These are phyloP conservation scores for Aspergillus hiratsukae DNA, from an alignment of 2,329 filamentous ascomycete genomes.

Conservation along the genomic window DNA sequence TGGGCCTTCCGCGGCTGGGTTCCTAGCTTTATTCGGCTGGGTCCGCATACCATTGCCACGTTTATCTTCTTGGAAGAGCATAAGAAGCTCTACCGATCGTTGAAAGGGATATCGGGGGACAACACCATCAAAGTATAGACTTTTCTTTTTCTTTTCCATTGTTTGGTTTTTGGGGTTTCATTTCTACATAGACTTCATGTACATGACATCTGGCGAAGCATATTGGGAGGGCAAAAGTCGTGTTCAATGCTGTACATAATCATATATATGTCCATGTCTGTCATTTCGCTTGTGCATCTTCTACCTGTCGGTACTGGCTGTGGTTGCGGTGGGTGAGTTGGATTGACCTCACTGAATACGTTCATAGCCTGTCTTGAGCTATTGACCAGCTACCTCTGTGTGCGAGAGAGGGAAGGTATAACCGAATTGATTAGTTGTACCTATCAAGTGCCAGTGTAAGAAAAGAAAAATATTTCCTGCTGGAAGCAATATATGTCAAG, in stretches of 20 bases:
- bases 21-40: constrained; percentile 62
- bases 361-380: background rate
- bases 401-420: background rate
- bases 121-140: constrained; percentile 47
- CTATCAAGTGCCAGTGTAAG: background rate
- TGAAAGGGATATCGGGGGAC: constrained; percentile 39
- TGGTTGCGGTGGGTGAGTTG: background rate
- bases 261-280: constrained; percentile 1
- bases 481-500: background rate
- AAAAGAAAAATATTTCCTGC: background rate
- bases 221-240: constrained; percentile 8
- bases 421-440: background rate
- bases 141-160: constrained; percentile 3
- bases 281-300: background rate
- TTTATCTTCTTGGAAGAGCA: constrained; percentile 66
- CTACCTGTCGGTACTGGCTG: background rate
- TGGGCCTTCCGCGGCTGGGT: constrained; percentile 67
- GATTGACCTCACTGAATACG: background rate
- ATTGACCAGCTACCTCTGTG: background rate
- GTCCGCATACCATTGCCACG: constrained; percentile 62
- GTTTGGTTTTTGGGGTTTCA: background rate
- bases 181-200: constrained; percentile 8
- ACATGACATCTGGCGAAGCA: constrained; percentile 16
- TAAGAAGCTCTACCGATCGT: constrained; percentile 56
- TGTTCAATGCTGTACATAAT: constrained; percentile 1